Evolutionary conservation across 345 rosid species (phyloP).

Genomic region (Brassica rapa): DNA sequence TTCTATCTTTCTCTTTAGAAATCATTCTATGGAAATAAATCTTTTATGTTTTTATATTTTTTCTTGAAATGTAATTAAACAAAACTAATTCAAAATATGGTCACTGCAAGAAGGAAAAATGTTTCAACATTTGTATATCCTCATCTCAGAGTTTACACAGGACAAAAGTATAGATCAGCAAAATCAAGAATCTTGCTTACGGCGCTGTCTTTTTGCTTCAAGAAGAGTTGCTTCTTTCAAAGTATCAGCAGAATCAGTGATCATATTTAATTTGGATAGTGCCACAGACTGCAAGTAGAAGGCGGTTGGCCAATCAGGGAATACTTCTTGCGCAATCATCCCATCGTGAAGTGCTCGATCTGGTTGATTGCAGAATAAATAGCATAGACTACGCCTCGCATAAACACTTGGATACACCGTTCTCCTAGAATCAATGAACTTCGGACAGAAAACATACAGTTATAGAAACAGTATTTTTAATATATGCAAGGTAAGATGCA

Average conservation of each 20-base stretch:
- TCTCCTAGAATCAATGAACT: constrained; percentile 73
- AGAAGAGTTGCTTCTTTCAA: constrained; percentile 75
- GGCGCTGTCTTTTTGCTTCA: constrained; percentile 70
- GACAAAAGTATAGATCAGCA: background rate
- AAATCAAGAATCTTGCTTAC: constrained; percentile 48
- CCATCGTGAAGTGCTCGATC: constrained; percentile 85
- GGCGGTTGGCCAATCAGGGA: constrained; percentile 88
- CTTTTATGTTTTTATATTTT: background rate
- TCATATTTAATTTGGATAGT: constrained; percentile 82
- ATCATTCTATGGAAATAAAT: background rate
- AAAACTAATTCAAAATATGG: background rate
- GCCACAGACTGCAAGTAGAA: constrained; percentile 97
- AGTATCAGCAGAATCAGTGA: constrained; percentile 78
- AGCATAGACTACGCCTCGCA: constrained; percentile 88
- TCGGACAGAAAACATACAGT: constrained; percentile 14
- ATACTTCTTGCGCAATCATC: constrained; percentile 78
- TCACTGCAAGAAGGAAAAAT: background rate
- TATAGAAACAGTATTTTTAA: background rate
- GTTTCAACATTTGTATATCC: background rate
- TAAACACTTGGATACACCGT: constrained; percentile 79
- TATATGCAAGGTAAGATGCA: background rate
- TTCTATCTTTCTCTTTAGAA: background rate
- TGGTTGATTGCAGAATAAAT: constrained; percentile 68
- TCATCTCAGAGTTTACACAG: constrained; percentile 5
- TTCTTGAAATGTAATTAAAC: background rate